Evolutionary conservation across 208 protist genomes (phyloP).

Genomic region (Wallacemonas sp.): DNA sequence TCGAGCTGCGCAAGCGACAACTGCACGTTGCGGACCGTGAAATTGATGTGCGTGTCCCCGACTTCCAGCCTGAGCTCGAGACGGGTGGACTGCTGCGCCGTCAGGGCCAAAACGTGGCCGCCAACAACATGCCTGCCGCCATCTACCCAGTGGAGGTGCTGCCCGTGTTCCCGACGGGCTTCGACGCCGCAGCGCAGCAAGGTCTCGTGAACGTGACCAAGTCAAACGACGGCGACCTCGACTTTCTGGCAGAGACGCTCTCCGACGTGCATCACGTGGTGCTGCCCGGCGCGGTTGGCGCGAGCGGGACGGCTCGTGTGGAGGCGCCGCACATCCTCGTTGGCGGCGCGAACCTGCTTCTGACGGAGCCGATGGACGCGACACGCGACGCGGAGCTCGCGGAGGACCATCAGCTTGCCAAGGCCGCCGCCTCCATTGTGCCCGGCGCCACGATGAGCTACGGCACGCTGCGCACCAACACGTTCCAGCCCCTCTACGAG

Average conservation of each 20-base stretch:
- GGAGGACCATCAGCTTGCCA: constrained; percentile 21
- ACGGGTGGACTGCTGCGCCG: constrained; percentile 44
- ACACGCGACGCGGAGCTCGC: constrained; percentile 32
- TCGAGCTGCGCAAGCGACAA: constrained; percentile 45
- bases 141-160: constrained; percentile 80
- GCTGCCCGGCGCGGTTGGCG: constrained; percentile 55
- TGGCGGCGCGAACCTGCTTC: constrained; percentile 60
- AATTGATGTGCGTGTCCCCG: constrained; percentile 47
- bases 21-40: constrained; percentile 66
- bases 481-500: constrained; percentile 58
- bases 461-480: constrained; percentile 56
- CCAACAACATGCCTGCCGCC: constrained; percentile 24
- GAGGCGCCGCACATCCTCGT: constrained; percentile 67
- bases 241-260: constrained; percentile 59
- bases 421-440: background rate
- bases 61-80: constrained; percentile 54
- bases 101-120: constrained; percentile 31
- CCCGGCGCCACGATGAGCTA: constrained; percentile 48
- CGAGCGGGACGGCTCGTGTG: constrained; percentile 22
- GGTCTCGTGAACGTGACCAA: constrained; percentile 20
- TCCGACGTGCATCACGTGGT: constrained; percentile 56
- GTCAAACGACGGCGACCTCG: constrained; percentile 16
- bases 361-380: constrained; percentile 13
- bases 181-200: constrained; percentile 27
- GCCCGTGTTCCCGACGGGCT: constrained; percentile 67